Evolutionary conservation across 768 basidiomycete species (phyloP).

Genomic region (Agaricus subrufescens): DNA sequence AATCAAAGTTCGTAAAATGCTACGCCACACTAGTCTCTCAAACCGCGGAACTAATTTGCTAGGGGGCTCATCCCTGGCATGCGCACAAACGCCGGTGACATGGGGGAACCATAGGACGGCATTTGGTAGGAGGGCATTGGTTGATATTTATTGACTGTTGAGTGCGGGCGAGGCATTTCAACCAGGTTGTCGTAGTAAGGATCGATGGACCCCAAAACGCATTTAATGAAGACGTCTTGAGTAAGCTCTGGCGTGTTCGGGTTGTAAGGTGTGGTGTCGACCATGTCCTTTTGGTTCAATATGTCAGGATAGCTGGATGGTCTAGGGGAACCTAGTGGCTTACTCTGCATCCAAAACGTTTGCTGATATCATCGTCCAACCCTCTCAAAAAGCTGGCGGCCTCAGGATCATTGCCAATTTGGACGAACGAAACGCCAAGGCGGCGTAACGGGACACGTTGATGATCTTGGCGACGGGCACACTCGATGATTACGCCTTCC

Average conservation of each 20-base stretch:
- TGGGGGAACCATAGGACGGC: background rate
- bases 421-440: conserved; percentile 7
- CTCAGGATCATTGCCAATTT: conserved; percentile 9
- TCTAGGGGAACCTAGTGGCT: background rate
- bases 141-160: background rate
- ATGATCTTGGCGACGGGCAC: conserved; percentile 7
- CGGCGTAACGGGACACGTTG: background rate
- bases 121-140: background rate
- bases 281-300: conserved; percentile 1
- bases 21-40: background rate
- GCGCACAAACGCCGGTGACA: background rate
- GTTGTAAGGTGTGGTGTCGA: conserved; percentile 5
- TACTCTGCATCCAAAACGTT: background rate
- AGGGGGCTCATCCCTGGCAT: background rate
- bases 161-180: background rate
- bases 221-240: conserved; percentile 5
- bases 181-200: background rate
- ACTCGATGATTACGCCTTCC: background rate
- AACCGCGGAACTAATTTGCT: background rate
- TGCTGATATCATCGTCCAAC: conserved; percentile 7
- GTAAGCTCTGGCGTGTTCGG: conserved; percentile 1
- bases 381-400: conserved; percentile 7
- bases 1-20: background rate
- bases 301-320: background rate
- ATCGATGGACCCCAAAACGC: conserved; percentile 9